Evolutionary conservation across 495 filamentous ascomycete species (phyloP).

Genomic region (Neurospora sp.): DNA sequence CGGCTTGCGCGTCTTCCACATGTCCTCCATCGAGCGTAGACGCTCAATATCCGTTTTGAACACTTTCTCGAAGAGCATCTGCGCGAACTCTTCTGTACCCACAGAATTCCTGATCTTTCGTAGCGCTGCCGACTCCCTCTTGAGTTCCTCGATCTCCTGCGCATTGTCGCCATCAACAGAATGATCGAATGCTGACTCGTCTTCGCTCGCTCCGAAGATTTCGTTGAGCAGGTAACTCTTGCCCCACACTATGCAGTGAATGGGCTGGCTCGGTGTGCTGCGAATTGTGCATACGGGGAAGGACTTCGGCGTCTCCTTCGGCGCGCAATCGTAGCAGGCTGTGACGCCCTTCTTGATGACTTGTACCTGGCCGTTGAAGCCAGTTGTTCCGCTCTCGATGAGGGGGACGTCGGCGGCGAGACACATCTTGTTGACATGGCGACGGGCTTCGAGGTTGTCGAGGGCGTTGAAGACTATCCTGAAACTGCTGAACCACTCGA

Average conservation of each 20-base stretch:
- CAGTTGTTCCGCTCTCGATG: conserved; percentile 94
- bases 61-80: conserved; percentile 85
- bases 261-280: conserved; percentile 87
- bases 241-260: conserved; percentile 99
- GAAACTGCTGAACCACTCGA: conserved; percentile 82
- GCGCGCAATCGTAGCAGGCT: conserved; percentile 92
- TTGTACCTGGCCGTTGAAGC: conserved; percentile 96
- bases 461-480: conserved; percentile 90
- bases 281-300: conserved; percentile 96
- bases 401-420: conserved; percentile 81
- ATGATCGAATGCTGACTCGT: conserved; percentile 65
- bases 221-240: conserved; percentile 95
- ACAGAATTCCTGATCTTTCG: conserved; percentile 75
- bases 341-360: conserved; percentile 90
- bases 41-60: conserved; percentile 79
- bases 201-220: conserved; percentile 86
- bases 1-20: conserved; percentile 80
- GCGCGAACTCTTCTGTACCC: conserved; percentile 66
- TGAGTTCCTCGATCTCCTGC: conserved; percentile 77
- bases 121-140: conserved; percentile 70
- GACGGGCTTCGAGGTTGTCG: conserved; percentile 87
- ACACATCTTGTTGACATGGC: conserved; percentile 98
- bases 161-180: conserved; percentile 77
- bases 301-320: conserved; percentile 78
- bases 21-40: conserved; percentile 80